Conservation (phyloP, 139 green algal species). For the Gonium pectorale region DNA sequence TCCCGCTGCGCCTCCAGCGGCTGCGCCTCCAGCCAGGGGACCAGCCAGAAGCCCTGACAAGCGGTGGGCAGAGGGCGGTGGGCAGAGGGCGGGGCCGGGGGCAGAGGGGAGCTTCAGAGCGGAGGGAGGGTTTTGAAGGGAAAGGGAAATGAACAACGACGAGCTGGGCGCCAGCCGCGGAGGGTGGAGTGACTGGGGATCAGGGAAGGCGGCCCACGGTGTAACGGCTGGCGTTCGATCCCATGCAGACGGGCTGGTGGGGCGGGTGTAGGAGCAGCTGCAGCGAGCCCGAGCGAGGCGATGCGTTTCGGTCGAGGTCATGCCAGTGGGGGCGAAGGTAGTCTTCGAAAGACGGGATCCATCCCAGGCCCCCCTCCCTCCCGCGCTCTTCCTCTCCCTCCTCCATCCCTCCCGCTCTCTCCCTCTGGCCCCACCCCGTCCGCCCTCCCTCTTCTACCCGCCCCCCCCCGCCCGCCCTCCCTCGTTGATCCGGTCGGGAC, state of each 20-base stretch:
- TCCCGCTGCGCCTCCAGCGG: not conserved
- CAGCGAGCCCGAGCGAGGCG: too few relatives aligned
- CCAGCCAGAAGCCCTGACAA: constrained; percentile 25
- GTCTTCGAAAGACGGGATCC: not conserved
- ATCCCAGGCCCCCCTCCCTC: not conserved
- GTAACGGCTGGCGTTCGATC: too few relatives aligned
- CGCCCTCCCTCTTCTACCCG: not conserved
- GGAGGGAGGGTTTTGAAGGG: too few relatives aligned
- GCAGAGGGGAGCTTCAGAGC: not conserved
- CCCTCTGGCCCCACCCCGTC: not conserved
- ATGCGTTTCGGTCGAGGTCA: too few relatives aligned
- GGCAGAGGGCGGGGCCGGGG: not conserved
- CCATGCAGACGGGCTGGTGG: too few relatives aligned
- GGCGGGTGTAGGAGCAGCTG: too few relatives aligned
- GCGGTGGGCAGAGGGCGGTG: not conserved
- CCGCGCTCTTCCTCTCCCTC: not conserved
- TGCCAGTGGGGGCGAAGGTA: too few relatives aligned
- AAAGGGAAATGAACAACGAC: too few relatives aligned
- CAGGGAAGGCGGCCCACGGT: too few relatives aligned
- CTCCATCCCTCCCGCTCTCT: not conserved
- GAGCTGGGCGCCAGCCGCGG: too few relatives aligned
- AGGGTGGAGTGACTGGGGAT: too few relatives aligned
- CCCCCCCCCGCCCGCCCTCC: not conserved
- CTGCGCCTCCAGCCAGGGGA: not conserved
- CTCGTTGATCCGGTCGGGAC: too few relatives aligned